These are phyloP conservation scores for Sugiyamaella boreocaroliniensis DNA, from an alignment of 805 yeast genomes.

Conservation along the genomic window DNA sequence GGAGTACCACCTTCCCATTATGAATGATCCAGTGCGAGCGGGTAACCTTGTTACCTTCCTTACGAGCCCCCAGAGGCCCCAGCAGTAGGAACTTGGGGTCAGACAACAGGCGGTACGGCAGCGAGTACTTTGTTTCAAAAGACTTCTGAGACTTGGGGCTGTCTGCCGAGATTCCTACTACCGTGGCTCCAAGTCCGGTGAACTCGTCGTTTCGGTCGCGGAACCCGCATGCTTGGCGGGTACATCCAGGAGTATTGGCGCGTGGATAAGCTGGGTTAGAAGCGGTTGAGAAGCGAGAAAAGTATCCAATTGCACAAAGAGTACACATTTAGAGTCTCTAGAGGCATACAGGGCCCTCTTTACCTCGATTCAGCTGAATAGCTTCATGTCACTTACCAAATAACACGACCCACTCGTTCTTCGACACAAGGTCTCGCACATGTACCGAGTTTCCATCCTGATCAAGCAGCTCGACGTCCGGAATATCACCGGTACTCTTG, in stretches of 20 bases:
- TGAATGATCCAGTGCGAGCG: constrained; percentile 91
- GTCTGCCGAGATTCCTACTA: constrained; percentile 82
- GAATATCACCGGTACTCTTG: constrained; percentile 58
- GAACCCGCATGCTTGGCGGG: constrained; percentile 88
- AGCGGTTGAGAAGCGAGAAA: not conserved
- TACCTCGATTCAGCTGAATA: no score
- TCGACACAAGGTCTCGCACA: constrained; percentile 36
- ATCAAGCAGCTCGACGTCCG: constrained; percentile 54
- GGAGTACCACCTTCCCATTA: constrained; percentile 60
- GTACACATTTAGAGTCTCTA: not conserved
- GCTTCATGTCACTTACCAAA: constrained; percentile 24
- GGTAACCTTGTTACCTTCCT: constrained; percentile 54
- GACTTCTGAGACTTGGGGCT: constrained; percentile 67
- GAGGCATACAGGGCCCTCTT: no score
- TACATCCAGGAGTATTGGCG: constrained; percentile 95
- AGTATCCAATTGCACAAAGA: no score
- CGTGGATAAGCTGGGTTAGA: constrained; percentile 61
- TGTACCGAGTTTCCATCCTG: constrained; percentile 64
- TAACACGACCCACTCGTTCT: constrained; percentile 40
- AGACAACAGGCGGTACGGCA: constrained; percentile 66
- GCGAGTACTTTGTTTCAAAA: constrained; percentile 64
- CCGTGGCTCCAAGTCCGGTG: constrained; percentile 44
- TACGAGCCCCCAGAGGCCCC: constrained; percentile 74
- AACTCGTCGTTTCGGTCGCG: constrained; percentile 56
- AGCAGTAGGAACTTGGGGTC: constrained; percentile 71